Evolutionary conservation across 2,329 filamentous ascomycete species (phyloP).

Genomic region (Xylaria sp.): DNA sequence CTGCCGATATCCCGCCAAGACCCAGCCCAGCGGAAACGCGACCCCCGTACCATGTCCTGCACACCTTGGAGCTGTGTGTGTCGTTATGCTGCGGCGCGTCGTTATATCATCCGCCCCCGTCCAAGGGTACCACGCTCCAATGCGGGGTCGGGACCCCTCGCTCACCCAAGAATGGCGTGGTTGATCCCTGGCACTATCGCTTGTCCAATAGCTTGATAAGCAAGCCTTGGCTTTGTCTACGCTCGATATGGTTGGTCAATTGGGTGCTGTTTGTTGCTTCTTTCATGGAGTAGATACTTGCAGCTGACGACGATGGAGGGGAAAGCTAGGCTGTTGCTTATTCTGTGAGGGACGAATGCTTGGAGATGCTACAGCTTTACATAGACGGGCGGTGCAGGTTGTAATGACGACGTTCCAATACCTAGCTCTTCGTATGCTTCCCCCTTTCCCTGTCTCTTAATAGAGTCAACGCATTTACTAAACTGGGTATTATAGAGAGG

Average conservation of each 20-base stretch:
- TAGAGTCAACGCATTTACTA: neutral
- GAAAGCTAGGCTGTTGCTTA: conserved; percentile 5
- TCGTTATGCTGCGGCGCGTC: conserved; percentile 9
- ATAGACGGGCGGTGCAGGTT: conserved; percentile 7
- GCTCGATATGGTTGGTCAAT: conserved; percentile 28
- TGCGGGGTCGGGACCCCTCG: conserved; percentile 25
- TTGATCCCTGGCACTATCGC: conserved; percentile 10
- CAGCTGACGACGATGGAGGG: conserved; percentile 24
- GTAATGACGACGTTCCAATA: neutral
- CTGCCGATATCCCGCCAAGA: conserved; percentile 32
- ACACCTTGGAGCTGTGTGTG: conserved; percentile 1
- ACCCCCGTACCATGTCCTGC: conserved; percentile 12
- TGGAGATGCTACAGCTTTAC: conserved; percentile 7
- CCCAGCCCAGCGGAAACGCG: conserved; percentile 22
- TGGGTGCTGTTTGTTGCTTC: conserved; percentile 1
- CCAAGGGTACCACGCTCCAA: conserved; percentile 13
- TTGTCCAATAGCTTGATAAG: conserved; percentile 32
- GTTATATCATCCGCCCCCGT: conserved; percentile 6
- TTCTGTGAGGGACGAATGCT: conserved; percentile 6
- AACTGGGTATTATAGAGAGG: neutral
- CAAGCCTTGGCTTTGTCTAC: conserved; percentile 6
- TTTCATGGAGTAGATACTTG: neutral
- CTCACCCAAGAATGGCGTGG: conserved; percentile 5
- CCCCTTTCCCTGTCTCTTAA: neutral
- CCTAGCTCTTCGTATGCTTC: neutral